Evolutionary conservation across 768 basidiomycete species (phyloP), one percentile per base, ranked within the genome.

Genomic region (Lyophyllum atratum): DNA sequence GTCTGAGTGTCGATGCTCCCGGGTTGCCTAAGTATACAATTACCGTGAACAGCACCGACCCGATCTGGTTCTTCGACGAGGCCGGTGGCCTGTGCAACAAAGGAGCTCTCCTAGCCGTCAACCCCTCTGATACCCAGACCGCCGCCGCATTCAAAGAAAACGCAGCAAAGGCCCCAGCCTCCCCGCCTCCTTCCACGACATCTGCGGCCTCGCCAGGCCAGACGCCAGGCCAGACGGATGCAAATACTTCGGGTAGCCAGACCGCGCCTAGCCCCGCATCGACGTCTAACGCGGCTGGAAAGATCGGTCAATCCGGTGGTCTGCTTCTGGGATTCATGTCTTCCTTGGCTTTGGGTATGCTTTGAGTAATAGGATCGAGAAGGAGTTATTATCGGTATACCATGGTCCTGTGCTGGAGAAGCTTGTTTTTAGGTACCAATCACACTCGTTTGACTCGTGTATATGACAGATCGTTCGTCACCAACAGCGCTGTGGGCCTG

Each of bases 21-120:
- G 71, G 66, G 11, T 66, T 76, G 28, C 74, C 76, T 2, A 64
- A 52, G 19, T 68, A 66, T n/a, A 52, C 52, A 22, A 46, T 76
- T 14, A 62, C 65, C 4, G 70, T 77, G 29, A 76, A 74, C 52
- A 64, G 63, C 66, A 74, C 71, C 17, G 65, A 72, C 22, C 70
- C 76, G 2, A 60, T 72, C 37, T 76, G 76, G 76, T 72, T 76
- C 65, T 77, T 74, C 54, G 76, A 77, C 54, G 64, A 74, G 64
- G 76, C 76, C 15, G 70, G 72, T 45, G 74, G 76, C 19, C 59
- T 66, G n/a, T 77, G 74, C 60, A 61, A 64, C 29, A 61, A 72
- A 59, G 77, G 75, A 12, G 75, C 69, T 3, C 70, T 76, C 14
- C 65, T 77, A n/a, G 67, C 76, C 22, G 69, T 74, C 26, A 76